A percentile compares a stretch with the other conserved stretches of the same genome.
Conservation (phyloP, 441 rosid genomes). For the Gossypium trilobum region DNA sequence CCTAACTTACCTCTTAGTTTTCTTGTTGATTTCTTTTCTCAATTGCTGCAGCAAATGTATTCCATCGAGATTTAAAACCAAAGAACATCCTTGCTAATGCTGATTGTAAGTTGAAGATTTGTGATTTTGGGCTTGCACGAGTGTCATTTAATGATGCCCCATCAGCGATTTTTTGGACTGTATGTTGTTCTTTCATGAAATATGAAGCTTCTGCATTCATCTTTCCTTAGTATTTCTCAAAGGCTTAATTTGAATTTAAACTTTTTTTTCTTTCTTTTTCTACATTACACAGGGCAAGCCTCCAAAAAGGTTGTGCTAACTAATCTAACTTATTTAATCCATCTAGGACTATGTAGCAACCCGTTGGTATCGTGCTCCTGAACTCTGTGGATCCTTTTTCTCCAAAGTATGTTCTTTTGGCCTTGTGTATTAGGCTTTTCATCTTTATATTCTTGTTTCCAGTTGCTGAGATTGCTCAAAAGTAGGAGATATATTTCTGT, state of each 20-base stretch:
- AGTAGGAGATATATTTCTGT: not conserved
- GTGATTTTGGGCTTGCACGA: slow-evolving; percentile 96
- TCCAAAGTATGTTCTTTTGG: slow-evolving; percentile 66
- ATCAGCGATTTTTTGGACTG: slow-evolving; percentile 96
- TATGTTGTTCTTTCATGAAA: slow-evolving; percentile 30
- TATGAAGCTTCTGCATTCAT: slow-evolving; percentile 1
- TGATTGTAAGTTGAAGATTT: slow-evolving; percentile 93
- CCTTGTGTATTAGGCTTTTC: slow-evolving; percentile 4
- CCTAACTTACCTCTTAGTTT: not conserved
- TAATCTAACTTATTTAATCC: slow-evolving; percentile 11
- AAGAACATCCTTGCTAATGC: slow-evolving; percentile 97
- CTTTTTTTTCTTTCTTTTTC: not conserved
- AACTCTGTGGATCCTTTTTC: slow-evolving; percentile 96
- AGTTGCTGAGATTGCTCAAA: slow-evolving; percentile 4
- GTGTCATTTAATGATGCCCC: slow-evolving; percentile 96
- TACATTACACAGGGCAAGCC: not conserved
- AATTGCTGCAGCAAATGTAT: slow-evolving; percentile 70
- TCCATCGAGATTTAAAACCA: slow-evolving; percentile 92
- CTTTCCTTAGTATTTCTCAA: not conserved
- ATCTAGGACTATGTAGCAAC: slow-evolving; percentile 97
- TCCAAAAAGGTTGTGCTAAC: slow-evolving; percentile 15
- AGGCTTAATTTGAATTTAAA: not conserved
- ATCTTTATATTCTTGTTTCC: not conserved
- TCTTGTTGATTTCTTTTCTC: slow-evolving; percentile 17
- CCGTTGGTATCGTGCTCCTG: slow-evolving; percentile 99